phyloP scores from a whole-genome alignment of 345 rosid genomes.

The Salix exigua region DNA sequence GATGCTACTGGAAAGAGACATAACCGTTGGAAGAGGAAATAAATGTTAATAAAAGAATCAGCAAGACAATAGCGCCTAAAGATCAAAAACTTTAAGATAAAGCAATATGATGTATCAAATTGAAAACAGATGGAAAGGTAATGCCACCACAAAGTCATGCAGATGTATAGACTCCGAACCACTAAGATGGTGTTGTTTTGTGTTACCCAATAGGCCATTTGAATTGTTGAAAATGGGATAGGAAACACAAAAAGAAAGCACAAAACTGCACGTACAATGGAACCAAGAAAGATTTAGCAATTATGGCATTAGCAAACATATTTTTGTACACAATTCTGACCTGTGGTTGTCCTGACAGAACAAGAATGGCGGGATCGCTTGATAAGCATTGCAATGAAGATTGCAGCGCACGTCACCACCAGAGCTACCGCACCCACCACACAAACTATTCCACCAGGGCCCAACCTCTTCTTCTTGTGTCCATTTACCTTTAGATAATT shows the following conservation, averaged over 20 bases:
- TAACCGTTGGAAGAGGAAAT: slow-evolving; percentile 17
- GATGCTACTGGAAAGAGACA: slow-evolving; percentile 34
- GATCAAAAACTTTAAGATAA: not conserved
- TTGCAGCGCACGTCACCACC: slow-evolving; percentile 50
- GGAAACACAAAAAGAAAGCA: too few species aligned
- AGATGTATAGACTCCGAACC: not conserved
- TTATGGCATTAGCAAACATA: not conserved
- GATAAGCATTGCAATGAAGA: slow-evolving; percentile 39
- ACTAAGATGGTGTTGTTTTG: not conserved
- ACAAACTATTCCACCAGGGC: slow-evolving; percentile 55
- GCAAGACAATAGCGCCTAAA: not conserved
- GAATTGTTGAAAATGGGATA: not conserved
- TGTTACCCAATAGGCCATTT: not conserved
- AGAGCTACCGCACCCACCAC: slow-evolving; percentile 59
- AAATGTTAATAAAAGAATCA: not conserved
- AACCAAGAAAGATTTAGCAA: not conserved
- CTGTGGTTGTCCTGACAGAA: slow-evolving; percentile 45
- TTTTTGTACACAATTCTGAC: slow-evolving; percentile 26
- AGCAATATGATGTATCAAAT: not conserved
- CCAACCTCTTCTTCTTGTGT: slow-evolving; percentile 47
- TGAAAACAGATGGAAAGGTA: too few species aligned
- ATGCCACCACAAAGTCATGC: not conserved
- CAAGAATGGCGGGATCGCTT: slow-evolving; percentile 35
- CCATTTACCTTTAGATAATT: slow-evolving; percentile 33
- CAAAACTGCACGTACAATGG: too few species aligned